Evolutionary conservation across 1,139 yeast species (phyloP), one percentile per base, ranked within the genome.

Genomic region (Kodamaea sp.): DNA sequence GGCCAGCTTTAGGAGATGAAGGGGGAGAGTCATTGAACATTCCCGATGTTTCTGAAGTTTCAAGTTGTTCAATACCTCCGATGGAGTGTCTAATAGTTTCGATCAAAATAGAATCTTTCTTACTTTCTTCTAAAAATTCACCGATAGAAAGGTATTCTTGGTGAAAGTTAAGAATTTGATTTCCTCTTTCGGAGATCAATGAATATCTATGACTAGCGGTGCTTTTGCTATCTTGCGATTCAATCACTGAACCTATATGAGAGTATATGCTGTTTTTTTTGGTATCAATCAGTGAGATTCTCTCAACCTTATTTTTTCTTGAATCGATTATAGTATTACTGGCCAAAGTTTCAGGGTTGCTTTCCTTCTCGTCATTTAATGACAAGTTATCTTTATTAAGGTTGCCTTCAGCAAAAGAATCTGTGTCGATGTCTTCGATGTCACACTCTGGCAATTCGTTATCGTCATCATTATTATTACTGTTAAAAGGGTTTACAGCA

Each of bases 1-100:
- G 61, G 0, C 83, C 83, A 20, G 65, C 49, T 35, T 55, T 60
- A 15, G 70, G 68, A 6, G 68, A 60, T 4, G 59, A 58, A 4
- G 62, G 53, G 5, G 48, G 39, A 11, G 44, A 37, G 23, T 45
- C 49, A 3, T 15, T 15, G 41, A 49, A 49, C 52, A 49, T 49
- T 28, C 53, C 53, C n/a, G 53, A 49, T 38, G 53, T 49, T 36
- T 49, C 53, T n/a, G 53, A 47, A 8, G 52, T 46, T 24, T 41
- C 49, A n/a, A 34, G 29, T 20, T 45, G 42, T 10, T 39, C 45
- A 15, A 30, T 36, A 10, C 37, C 48, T 10, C 43, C 41, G 24
- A 37, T 38, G 31, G 50, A 45, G 15, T 42, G 38, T 32, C 47
- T 42, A 15, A 44, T 37, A 6, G 48, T 39, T 23, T 46, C 50